Evolutionary conservation across 177 flowering plant genomes (phyloP).

Genomic region (Vitis hybrid): DNA sequence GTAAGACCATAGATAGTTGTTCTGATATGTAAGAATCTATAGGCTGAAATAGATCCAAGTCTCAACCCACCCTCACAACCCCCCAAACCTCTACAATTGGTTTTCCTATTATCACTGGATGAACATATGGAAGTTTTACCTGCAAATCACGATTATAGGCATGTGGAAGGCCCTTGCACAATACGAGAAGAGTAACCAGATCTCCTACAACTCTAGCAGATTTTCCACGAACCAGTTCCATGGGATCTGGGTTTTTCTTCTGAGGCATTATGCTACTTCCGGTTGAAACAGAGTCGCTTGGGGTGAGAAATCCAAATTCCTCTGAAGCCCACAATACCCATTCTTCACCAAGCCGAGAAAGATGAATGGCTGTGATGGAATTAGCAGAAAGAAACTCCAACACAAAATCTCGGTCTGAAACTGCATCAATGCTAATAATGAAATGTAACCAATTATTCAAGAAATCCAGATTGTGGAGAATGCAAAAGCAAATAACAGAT

Average conservation of each 20-base stretch:
- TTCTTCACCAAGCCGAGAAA: slow-evolving; percentile 97
- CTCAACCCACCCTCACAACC: neutral
- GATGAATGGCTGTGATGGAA: slow-evolving; percentile 83
- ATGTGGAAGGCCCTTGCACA: slow-evolving; percentile 98
- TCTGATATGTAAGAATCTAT: neutral
- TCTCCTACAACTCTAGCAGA: slow-evolving; percentile 93
- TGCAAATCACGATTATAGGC: slow-evolving; percentile 98
- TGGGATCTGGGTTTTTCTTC: slow-evolving; percentile 99
- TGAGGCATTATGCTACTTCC: slow-evolving; percentile 99
- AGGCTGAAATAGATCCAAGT: neutral
- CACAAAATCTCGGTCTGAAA: slow-evolving; percentile 93
- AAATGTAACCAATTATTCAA: slow-evolving; percentile 14
- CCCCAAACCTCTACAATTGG: neutral
- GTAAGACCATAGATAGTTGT: too few species aligned
- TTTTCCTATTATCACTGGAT: neutral
- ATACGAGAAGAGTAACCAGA: slow-evolving; percentile 74
- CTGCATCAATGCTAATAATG: slow-evolving; percentile 87
- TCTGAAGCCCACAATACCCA: slow-evolving; percentile 99
- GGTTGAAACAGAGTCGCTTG: slow-evolving; percentile 94
- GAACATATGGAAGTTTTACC: slow-evolving; percentile 35
- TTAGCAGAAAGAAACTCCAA: slow-evolving; percentile 90
- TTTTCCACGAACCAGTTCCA: slow-evolving; percentile 99
- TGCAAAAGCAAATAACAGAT: neutral
- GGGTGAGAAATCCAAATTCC: slow-evolving; percentile 95
- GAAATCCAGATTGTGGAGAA: neutral